A percentile compares a stretch with the other conserved stretches of the same genome.
phyloP scores from a whole-genome alignment of 2,329 filamentous ascomycete species.

The Furcasterigmium furcatum region DNA sequence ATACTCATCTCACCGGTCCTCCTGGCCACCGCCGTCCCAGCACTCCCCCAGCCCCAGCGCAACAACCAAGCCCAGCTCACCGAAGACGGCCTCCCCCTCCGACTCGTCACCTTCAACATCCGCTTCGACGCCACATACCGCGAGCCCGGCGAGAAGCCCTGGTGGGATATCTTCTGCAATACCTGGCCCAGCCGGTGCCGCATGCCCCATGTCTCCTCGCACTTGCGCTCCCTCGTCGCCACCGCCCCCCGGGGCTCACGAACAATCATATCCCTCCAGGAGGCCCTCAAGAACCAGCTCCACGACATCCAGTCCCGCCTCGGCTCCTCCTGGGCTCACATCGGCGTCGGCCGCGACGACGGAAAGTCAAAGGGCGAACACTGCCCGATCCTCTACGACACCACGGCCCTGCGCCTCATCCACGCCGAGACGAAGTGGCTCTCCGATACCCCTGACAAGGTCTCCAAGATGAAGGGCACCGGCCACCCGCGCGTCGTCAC shows the following conservation, averaged over 20 bases:
- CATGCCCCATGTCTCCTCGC: conserved; percentile 47
- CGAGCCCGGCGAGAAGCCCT: conserved; percentile 54
- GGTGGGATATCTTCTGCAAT: conserved; percentile 34
- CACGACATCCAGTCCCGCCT: conserved; percentile 53
- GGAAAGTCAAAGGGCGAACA: conserved; percentile 60
- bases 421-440: conserved; percentile 59
- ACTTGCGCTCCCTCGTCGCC: conserved; percentile 50
- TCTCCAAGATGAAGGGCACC: conserved; percentile 56
- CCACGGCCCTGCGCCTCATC: conserved; percentile 44
- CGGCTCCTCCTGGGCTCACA: conserved; percentile 38
- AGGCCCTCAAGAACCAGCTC: conserved; percentile 61
- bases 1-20: not conserved
- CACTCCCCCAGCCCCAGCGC: conserved; percentile 11
- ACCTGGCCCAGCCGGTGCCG: conserved; percentile 35
- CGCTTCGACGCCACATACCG: conserved; percentile 56
- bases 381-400: conserved; percentile 61
- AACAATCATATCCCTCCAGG: conserved; percentile 64
- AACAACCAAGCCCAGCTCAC: not conserved
- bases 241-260: conserved; percentile 32
- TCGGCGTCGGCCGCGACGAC: conserved; percentile 53
- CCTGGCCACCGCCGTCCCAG: not conserved
- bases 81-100: conserved; percentile 31
- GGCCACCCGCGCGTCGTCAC: conserved; percentile 42
- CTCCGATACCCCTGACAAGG: conserved; percentile 52
- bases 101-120: conserved; percentile 64